Conservation (phyloP, 306 rosid genomes). For the Vigna trinervia region DNA sequence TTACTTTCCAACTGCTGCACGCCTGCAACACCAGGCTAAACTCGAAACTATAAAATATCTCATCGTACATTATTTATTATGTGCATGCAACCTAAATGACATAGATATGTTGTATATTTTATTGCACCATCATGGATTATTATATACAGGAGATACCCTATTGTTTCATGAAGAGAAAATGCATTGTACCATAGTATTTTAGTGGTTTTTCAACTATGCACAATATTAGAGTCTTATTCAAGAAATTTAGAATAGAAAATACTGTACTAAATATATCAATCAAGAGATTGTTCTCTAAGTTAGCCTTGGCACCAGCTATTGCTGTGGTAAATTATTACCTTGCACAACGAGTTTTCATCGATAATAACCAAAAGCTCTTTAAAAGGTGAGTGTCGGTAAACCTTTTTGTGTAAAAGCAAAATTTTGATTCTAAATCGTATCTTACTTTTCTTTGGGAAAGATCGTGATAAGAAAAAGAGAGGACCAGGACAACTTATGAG, state of each 20-base stretch:
- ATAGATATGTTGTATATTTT: constrained; percentile 32
- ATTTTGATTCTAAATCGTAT: constrained; percentile 3
- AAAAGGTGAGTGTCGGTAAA: constrained; percentile 13
- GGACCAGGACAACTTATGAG: background rate
- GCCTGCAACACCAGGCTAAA: constrained; percentile 51
- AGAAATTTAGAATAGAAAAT: constrained; percentile 10
- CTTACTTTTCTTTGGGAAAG: constrained; percentile 2
- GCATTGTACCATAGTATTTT: constrained; percentile 1
- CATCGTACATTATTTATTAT: constrained; percentile 36
- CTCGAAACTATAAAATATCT: constrained; percentile 50
- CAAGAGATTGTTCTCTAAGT: constrained; percentile 15
- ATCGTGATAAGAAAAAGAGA: background rate
- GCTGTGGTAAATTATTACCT: background rate
- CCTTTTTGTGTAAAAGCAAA: background rate
- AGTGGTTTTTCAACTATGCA: constrained; percentile 6
- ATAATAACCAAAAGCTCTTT: constrained; percentile 7
- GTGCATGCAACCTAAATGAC: constrained; percentile 49
- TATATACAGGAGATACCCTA: constrained; percentile 37
- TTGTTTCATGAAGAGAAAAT: constrained; percentile 37
- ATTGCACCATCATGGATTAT: constrained; percentile 45
- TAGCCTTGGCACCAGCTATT: background rate
- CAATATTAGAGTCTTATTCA: background rate
- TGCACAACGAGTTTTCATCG: background rate
- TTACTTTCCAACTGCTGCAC: constrained; percentile 62
- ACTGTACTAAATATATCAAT: background rate